These are phyloP conservation scores for Plasmodium vinckei DNA, from an alignment of 169 alveolate species.

Conservation along the genomic window DNA sequence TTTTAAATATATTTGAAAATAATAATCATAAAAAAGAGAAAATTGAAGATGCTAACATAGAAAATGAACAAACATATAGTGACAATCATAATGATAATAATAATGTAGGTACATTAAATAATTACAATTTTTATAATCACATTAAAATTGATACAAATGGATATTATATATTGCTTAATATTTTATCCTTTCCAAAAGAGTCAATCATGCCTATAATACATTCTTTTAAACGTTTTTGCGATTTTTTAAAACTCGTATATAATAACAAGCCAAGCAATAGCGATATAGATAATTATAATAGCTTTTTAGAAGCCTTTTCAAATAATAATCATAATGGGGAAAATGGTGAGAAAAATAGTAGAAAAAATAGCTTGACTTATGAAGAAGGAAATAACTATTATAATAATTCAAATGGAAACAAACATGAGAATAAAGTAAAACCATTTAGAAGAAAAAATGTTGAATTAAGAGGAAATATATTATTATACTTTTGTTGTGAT, in stretches of 20 bases:
- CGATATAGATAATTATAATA: constrained; percentile 37
- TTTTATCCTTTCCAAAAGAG: constrained; percentile 61
- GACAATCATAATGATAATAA: background rate
- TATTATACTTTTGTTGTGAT: constrained; percentile 60
- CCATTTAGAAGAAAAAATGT: constrained; percentile 33
- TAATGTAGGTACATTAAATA: constrained; percentile 14
- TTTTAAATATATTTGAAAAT: constrained; percentile 12
- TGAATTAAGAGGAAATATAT: constrained; percentile 53
- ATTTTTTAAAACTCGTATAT: constrained; percentile 46
- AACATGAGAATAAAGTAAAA: constrained; percentile 10
- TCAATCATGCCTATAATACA: constrained; percentile 28
- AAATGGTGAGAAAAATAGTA: background rate
- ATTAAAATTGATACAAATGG: constrained; percentile 65
- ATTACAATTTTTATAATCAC: constrained; percentile 66
- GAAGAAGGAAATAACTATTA: background rate
- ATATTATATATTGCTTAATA: constrained; percentile 28
- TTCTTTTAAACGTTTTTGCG: constrained; percentile 49
- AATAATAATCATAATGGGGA: constrained; percentile 2
- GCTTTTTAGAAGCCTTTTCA: constrained; percentile 9
- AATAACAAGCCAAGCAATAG: constrained; percentile 31
- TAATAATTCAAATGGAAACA: background rate
- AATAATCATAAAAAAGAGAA: background rate
- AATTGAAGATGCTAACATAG: background rate
- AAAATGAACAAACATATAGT: background rate
- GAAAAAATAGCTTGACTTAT: background rate